phyloP scores from a whole-genome alignment of 2,329 filamentous ascomycete species.

The Chaetomium globosum region DNA sequence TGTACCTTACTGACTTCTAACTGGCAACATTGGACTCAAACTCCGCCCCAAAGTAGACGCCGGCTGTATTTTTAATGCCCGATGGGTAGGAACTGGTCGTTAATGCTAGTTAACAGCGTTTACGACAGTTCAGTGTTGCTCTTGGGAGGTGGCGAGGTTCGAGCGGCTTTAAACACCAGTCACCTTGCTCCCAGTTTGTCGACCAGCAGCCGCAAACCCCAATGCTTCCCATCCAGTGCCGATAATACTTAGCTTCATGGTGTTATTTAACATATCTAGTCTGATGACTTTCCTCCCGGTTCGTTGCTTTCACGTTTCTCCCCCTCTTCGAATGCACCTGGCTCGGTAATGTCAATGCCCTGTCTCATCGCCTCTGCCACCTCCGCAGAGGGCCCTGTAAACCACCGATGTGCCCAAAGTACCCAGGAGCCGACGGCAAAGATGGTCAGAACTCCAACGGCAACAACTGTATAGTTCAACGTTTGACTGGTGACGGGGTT shows the following conservation, averaged over 20 bases:
- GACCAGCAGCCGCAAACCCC: background rate
- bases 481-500: conserved; percentile 61
- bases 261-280: background rate
- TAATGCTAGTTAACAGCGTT: too few relatives aligned
- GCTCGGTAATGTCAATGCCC: conserved; percentile 53
- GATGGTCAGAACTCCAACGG: conserved; percentile 58
- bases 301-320: conserved; percentile 34
- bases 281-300: background rate
- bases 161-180: too few relatives aligned
- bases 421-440: conserved; percentile 54
- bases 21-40: too few relatives aligned
- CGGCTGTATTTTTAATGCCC: too few relatives aligned
- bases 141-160: too few relatives aligned
- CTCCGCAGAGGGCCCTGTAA: conserved; percentile 58
- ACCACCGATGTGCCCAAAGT: conserved; percentile 57
- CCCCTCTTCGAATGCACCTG: conserved; percentile 47
- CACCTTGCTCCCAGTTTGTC: too few relatives aligned
- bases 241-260: background rate
- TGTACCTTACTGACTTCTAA: too few relatives aligned
- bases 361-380: conserved; percentile 53
- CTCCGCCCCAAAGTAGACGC: too few relatives aligned
- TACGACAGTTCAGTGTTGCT: too few relatives aligned
- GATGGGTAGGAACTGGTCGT: too few relatives aligned
- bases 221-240: background rate
- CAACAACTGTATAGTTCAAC: conserved; percentile 62